Conservation (phyloP, 2,329 filamentous ascomycete genomes). For the Hymenoscyphus fraxineus region DNA sequence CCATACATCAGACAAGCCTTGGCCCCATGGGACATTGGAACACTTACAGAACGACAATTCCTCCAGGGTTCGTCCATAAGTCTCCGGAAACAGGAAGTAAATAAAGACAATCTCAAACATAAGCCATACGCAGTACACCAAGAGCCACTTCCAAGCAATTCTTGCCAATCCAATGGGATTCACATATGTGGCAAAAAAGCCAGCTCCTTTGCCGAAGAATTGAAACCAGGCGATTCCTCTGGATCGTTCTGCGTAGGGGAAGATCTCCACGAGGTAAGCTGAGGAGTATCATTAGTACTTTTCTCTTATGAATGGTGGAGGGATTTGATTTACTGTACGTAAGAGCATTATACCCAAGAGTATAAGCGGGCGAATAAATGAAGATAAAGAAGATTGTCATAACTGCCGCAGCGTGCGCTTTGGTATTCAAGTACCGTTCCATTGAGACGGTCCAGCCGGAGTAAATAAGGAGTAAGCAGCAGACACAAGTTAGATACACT, state of each 20-base stretch:
- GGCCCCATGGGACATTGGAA: constrained; percentile 25
- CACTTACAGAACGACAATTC: constrained; percentile 42
- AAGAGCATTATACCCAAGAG: constrained; percentile 63
- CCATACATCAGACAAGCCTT: background rate
- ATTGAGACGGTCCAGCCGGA: constrained; percentile 51
- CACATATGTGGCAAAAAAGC: constrained; percentile 46
- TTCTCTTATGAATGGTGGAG: background rate
- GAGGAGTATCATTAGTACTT: background rate
- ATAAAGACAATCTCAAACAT: constrained; percentile 41
- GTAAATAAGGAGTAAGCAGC: constrained; percentile 50
- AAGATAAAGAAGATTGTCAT: constrained; percentile 56
- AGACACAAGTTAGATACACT: constrained; percentile 49
- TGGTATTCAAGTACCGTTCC: constrained; percentile 34
- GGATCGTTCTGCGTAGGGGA: constrained; percentile 46
- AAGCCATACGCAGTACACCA: constrained; percentile 43
- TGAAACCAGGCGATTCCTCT: constrained; percentile 29
- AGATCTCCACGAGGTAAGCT: constrained; percentile 56
- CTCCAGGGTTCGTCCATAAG: constrained; percentile 41
- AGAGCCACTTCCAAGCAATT: constrained; percentile 42
- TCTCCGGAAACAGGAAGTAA: constrained; percentile 46
- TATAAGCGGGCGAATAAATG: constrained; percentile 56
- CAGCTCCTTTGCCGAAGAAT: constrained; percentile 36
- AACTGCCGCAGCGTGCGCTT: constrained; percentile 22
- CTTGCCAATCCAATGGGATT: constrained; percentile 43
- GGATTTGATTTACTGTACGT: constrained; percentile 50